Percentiles rank a stretch among this genome's conserved stretches.
Conservation (phyloP, 768 basidiomycete genomes). For the Gymnopilus dilepis region DNA sequence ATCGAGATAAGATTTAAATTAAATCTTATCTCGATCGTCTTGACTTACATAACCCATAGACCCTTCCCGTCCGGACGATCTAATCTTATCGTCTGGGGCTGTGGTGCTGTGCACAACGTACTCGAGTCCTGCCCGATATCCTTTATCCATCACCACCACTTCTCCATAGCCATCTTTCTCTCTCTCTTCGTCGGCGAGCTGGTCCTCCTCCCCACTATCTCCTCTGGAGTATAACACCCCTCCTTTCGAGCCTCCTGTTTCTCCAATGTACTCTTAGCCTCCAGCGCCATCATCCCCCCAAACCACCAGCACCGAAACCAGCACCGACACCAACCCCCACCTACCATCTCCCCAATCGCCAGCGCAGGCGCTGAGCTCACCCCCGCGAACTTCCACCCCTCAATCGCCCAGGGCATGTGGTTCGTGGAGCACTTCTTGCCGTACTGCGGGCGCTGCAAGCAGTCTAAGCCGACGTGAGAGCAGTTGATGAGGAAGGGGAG, state of each 20-base stretch:
- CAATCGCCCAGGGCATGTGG: constrained; percentile 66
- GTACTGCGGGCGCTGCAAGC: constrained; percentile 78
- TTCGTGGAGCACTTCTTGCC: constrained; percentile 91
- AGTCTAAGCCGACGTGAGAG: constrained; percentile 85
- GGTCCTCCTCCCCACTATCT: not conserved
- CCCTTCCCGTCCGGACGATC: too few relatives aligned
- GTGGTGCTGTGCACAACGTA: not conserved
- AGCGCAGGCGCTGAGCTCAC: constrained; percentile 47
- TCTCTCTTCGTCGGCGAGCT: constrained; percentile 1
- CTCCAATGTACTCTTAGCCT: constrained; percentile 34
- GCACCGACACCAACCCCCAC: too few relatives aligned
- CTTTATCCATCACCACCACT: not conserved
- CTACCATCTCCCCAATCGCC: too few relatives aligned
- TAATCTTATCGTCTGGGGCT: not conserved
- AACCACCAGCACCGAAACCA: too few relatives aligned
- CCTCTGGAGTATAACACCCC: too few relatives aligned
- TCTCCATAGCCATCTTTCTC: too few relatives aligned
- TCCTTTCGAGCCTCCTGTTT: too few relatives aligned
- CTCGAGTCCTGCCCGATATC: not conserved
- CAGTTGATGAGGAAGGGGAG: constrained; percentile 59
- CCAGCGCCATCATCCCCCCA: constrained; percentile 34
- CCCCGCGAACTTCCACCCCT: constrained; percentile 60
- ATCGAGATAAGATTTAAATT: too few relatives aligned
- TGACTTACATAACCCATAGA: too few relatives aligned
- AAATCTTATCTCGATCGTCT: too few relatives aligned